phyloP scores from a whole-genome alignment of 495 filamentous ascomycete genomes.

The Achaetomiella virescens region DNA sequence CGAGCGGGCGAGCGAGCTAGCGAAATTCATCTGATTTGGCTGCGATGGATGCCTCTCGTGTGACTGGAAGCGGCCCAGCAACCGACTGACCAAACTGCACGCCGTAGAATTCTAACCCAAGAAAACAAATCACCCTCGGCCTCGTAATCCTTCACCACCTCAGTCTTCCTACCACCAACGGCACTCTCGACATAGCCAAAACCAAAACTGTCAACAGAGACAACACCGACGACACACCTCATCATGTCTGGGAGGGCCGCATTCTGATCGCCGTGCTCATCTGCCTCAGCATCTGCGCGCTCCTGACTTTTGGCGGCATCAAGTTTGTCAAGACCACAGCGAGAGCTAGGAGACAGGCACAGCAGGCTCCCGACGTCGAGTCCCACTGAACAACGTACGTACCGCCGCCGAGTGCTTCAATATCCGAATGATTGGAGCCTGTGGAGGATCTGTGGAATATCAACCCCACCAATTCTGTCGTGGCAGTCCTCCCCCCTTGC shows the following conservation, averaged over 20 bases:
- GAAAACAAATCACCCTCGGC: not conserved
- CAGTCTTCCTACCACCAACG: not conserved
- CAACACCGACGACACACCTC: too few species aligned
- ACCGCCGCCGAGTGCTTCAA: not conserved
- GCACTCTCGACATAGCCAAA: not conserved
- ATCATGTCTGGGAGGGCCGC: slow-evolving; percentile 6
- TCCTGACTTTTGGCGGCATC: slow-evolving; percentile 7
- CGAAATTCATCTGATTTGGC: not conserved
- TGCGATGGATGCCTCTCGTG: not conserved
- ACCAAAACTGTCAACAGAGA: too few species aligned
- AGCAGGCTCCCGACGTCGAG: not conserved
- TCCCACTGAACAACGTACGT: not conserved
- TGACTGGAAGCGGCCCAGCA: not conserved
- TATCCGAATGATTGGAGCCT: not conserved
- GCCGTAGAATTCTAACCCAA: not conserved
- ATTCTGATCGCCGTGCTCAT: slow-evolving; percentile 17
- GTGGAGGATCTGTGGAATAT: not conserved
- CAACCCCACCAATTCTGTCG: not conserved
- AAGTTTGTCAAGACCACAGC: slow-evolving; percentile 1
- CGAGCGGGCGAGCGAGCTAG: slow-evolving; percentile 5
- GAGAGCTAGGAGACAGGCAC: not conserved
- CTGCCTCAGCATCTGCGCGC: not conserved
- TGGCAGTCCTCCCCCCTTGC: slow-evolving; percentile 4
- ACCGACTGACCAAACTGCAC: not conserved
- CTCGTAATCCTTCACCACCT: not conserved